These are phyloP conservation scores for Scopulariopsis brevicaulis DNA, from an alignment of 2,329 filamentous ascomycete species.

Conservation along the genomic window DNA sequence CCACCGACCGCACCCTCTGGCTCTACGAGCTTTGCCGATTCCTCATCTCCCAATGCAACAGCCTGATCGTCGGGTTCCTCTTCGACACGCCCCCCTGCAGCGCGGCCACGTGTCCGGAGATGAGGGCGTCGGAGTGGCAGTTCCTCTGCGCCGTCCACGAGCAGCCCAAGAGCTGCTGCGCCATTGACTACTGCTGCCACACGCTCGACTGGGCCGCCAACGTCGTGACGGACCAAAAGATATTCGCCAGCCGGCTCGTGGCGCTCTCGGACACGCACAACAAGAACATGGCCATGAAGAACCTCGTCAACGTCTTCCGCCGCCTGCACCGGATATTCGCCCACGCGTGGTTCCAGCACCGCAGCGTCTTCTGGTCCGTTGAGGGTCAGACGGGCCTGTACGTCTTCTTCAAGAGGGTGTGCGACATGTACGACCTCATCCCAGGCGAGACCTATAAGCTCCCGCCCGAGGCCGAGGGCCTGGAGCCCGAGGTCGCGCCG, in stretches of 20 bases:
- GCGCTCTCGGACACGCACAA: conserved; percentile 44
- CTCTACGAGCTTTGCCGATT: conserved; percentile 97
- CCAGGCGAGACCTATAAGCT: conserved; percentile 94
- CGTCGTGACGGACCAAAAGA: conserved; percentile 85
- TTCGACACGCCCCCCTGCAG: conserved; percentile 86
- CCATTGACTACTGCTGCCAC: conserved; percentile 98
- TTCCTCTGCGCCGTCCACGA: conserved; percentile 97
- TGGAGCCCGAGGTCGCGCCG: conserved; percentile 33
- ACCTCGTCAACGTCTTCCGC: conserved; percentile 89
- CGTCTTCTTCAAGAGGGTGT: conserved; percentile 93
- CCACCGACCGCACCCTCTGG: conserved; percentile 82
- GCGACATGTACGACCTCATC: conserved; percentile 80
- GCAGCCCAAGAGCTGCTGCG: conserved; percentile 90
- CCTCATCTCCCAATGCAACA: conserved; percentile 88
- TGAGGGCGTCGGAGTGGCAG: conserved; percentile 98
- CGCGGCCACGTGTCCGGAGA: conserved; percentile 82
- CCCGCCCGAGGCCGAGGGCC: conserved; percentile 81
- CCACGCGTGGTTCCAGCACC: conserved; percentile 97
- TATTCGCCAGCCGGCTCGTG: conserved; percentile 79
- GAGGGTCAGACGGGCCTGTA: conserved; percentile 88
- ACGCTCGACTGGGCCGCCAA: conserved; percentile 97
- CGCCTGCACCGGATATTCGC: conserved; percentile 94
- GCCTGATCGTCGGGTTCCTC: conserved; percentile 83
- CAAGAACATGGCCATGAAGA: conserved; percentile 58
- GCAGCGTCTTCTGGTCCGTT: conserved; percentile 88